Base-by-base conservation (phyloP, 306 rosid genomes). In the Malus sieversii region DNA sequence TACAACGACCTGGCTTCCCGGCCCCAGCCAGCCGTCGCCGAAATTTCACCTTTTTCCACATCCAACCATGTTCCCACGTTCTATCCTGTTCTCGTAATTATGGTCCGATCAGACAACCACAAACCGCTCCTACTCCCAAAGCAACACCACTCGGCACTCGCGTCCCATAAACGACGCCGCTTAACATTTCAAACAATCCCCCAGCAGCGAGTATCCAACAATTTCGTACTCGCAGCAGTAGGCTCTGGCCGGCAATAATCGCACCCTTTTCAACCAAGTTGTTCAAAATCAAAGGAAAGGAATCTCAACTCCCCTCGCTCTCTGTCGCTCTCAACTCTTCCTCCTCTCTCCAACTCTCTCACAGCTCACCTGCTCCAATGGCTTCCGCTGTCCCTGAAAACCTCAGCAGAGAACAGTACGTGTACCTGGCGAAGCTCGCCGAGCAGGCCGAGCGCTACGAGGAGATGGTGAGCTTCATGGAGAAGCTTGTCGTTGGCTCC, bases 391-490 rank as follows among this genome's bases (percentile, higher is more conserved):
- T 76, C 20, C 84, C 86, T 6, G 86, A 79, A 40, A 83, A 65
- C 61, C 83, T 83, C 13, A 71, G 32, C 72, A 40, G 83, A 23
- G 86, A 83, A 13, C 86, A 83, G 78, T 79, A 83, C 69, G 84
- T 83, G 8, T 83, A 83, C 76, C 25, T 83, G 78, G 86, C 84
- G 32, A 83, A 83, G 79, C 84, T 83, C 2, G 78, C 86, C 38
- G 86, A 83, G 84, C 86, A 83, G 51, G 86, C 86, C 58, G 86
- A 83, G 84, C 86, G 86, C 40, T 83, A 83, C 64, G 86, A 83
- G 78, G 86, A 83, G 81, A 83, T 83, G 86, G 86, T 83, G 16
- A 44, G 59, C 57, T 79, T 83, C 78, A 83, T 83, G 86, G 86
- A 79, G 84, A 83, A 83, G 81, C 86, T 83, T 25, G 86, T 83